phyloP scores from a whole-genome alignment of 2,329 filamentous ascomycete genomes.

The Fusarium devonianum region DNA sequence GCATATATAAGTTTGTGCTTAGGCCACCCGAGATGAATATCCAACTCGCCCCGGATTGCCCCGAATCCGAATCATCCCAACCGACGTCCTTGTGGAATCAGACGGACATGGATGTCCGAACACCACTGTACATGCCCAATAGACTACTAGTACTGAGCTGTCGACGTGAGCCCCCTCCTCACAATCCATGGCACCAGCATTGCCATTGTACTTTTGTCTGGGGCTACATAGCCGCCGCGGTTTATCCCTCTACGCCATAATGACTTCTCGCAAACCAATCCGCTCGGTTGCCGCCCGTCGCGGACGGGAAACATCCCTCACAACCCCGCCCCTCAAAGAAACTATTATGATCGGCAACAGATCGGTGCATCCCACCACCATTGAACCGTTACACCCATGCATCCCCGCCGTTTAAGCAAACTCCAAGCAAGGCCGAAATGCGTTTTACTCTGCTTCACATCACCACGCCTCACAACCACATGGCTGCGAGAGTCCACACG shows the following conservation, averaged over 20 bases:
- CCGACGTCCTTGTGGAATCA: conserved; percentile 19
- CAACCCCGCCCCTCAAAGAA: conserved; percentile 16
- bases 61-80: conserved; percentile 7
- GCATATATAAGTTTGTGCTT: no score
- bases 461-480: conserved; percentile 25
- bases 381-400: conserved; percentile 13
- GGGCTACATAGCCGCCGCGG: conserved; percentile 26
- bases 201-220: conserved; percentile 14
- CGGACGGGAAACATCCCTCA: conserved; percentile 16
- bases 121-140: conserved; percentile 31
- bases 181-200: no score
- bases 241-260: conserved; percentile 23
- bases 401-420: conserved; percentile 19
- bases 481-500: conserved; percentile 14
- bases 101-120: conserved; percentile 40
- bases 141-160: no score
- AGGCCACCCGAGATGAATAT: no score
- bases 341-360: conserved; percentile 26
- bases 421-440: conserved; percentile 8
- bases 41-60: conserved; percentile 1
- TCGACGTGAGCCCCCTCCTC: conserved; percentile 19
- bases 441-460: conserved; percentile 13
- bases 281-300: conserved; percentile 9
- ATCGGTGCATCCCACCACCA: conserved; percentile 22
- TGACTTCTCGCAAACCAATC: conserved; percentile 16